Evolutionary conservation across 2,329 filamentous ascomycete species (phyloP).

Genomic region (Leptographium wingfieldii): DNA sequence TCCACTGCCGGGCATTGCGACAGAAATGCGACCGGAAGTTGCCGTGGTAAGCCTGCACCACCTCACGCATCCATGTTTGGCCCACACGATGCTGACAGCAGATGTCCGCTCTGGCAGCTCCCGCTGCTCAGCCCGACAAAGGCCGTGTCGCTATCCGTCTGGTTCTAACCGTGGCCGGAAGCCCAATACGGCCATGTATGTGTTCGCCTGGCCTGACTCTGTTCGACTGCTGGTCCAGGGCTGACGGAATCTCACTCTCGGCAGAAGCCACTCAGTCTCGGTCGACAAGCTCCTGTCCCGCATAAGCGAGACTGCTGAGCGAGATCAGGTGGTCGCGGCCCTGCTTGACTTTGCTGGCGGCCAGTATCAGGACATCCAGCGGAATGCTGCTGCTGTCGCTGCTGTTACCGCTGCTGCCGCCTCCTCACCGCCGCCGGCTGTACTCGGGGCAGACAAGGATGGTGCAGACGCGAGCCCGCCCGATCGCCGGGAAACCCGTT

Average conservation of each 20-base stretch:
- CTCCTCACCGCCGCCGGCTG: background rate
- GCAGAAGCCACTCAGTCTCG: slow-evolving; percentile 12
- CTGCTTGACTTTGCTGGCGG: slow-evolving; percentile 12
- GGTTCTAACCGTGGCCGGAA: slow-evolving; percentile 13
- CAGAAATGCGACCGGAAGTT: slow-evolving; percentile 12
- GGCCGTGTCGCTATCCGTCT: slow-evolving; percentile 11
- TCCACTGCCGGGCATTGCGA: slow-evolving; percentile 11
- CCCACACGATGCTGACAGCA: background rate
- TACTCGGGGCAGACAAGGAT: background rate
- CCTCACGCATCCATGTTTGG: background rate
- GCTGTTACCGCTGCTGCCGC: background rate
- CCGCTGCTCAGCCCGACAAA: slow-evolving; percentile 6
- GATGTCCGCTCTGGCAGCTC: background rate
- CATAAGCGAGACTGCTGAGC: slow-evolving; percentile 14
- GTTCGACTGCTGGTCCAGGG: too few relatives aligned
- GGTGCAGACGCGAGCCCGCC: background rate
- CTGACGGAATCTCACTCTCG: background rate
- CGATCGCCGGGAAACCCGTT: background rate
- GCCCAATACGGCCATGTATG: slow-evolving; percentile 12
- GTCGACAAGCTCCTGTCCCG: slow-evolving; percentile 15
- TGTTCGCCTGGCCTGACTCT: background rate
- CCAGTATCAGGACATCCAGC: background rate
- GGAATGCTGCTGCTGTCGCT: background rate
- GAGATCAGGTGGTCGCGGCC: slow-evolving; percentile 13
- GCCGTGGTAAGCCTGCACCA: slow-evolving; percentile 7